Percentiles rank a stretch among this genome's conserved stretches.
These are phyloP conservation scores for Cystobasidium ongulense DNA, from an alignment of 768 basidiomycete genomes.

Conservation along the genomic window DNA sequence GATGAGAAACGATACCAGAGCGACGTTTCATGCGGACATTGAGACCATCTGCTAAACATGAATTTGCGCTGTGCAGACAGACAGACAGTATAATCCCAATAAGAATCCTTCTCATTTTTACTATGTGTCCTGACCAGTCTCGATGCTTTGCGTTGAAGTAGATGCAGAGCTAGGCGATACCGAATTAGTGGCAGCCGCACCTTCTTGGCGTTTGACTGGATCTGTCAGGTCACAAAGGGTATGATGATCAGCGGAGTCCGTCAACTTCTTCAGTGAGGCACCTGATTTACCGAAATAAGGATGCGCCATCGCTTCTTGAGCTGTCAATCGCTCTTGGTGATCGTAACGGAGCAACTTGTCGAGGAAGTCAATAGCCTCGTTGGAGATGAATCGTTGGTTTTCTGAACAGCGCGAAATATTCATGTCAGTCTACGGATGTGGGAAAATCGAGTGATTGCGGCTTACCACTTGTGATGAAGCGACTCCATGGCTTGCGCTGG, in stretches of 20 bases:
- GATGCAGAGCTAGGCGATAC: constrained; percentile 4
- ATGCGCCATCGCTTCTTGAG: constrained; percentile 81
- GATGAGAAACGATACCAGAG: no score
- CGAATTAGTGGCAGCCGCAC: not conserved
- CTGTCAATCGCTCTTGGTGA: constrained; percentile 91
- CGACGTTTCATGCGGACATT: no score
- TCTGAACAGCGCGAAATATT: no score
- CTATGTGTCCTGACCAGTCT: not conserved
- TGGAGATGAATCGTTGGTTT: constrained; percentile 91
- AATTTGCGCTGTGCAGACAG: no score
- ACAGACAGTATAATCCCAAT: no score
- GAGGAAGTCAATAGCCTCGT: constrained; percentile 90
- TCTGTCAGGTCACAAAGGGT: not conserved
- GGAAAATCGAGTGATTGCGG: not conserved
- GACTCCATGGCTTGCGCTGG: constrained; percentile 87
- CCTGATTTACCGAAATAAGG: constrained; percentile 63
- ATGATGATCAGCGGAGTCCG: not conserved
- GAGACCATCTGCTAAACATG: no score
- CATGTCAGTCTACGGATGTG: no score
- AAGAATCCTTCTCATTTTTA: not conserved
- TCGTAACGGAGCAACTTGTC: constrained; percentile 94
- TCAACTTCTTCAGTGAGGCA: no score
- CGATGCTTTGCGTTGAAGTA: constrained; percentile 8
- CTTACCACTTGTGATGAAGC: constrained; percentile 69
- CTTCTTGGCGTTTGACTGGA: constrained; percentile 15